Evolutionary conservation across 228 moss, liverwort and hornwort species (phyloP), one percentile per base, ranked within the genome.

Genomic region (Sphagnum fallax): DNA sequence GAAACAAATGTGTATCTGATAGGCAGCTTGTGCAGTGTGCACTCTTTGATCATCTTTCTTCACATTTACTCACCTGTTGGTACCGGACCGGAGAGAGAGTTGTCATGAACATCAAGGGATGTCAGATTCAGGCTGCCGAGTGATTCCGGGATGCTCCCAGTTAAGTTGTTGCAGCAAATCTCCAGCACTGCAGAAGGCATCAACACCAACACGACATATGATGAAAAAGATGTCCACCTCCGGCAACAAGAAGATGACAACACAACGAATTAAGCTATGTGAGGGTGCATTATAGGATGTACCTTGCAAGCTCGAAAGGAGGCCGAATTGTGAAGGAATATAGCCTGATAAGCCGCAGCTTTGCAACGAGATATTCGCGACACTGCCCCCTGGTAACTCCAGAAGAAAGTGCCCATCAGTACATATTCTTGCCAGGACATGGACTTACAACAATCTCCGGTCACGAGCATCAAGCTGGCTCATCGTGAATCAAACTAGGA

Each of bases 271-370:
- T 16, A 60, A 14, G 60, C 60, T 60, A 14, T 60, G 6, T 62
- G 18, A 16, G 32, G 32, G 32, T 65, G 50, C 32, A 65, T 55
- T 55, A 12, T 8, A 55, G 12, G 55, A 55, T 12, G 18, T 69
- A 85, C 85, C 85, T 85, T 75, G 77, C 61, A 85, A 77, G 49
- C 71, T 75, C 63, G 75, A 55, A 53, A 85, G 61, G 63, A 76
- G 79, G 61, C 79, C 79, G 52, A 85, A 71, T 65, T 76, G 79
- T 6, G 72, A 76, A 6, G 85, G 85, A 57, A 82, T 75, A 53
- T 73, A 85, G 50, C 82, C 85, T 51, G 82, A 63, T 70, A 85
- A 62, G 8, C 74, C 69, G 60, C 82, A 77, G 16, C 79, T 77
- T 73, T 75, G 82, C 14, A 82, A 61, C 14, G 85, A 85, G 57